Conservation (phyloP, 768 basidiomycete species). For the Macrocybe gigantea region DNA sequence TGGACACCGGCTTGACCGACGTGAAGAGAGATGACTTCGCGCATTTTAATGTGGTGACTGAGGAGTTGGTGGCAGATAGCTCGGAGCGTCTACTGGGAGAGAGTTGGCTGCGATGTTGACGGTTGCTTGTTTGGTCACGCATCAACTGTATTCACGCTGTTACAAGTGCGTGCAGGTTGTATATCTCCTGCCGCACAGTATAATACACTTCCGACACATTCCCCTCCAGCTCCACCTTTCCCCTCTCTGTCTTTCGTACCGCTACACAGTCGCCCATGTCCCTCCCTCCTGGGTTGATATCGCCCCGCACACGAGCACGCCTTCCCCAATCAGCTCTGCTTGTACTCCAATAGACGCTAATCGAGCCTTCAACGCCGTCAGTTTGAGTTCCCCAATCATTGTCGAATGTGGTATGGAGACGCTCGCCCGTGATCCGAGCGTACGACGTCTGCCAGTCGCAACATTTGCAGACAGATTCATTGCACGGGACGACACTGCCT, state of each 20-base stretch:
- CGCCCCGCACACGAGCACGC: slow-evolving; percentile 84
- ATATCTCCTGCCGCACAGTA: slow-evolving; percentile 83
- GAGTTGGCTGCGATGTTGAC: slow-evolving; percentile 9
- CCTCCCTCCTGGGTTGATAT: slow-evolving; percentile 31
- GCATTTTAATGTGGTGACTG: slow-evolving; percentile 43
- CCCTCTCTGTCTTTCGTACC: slow-evolving; percentile 81
- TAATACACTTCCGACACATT: slow-evolving; percentile 86
- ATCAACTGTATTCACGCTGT: slow-evolving; percentile 34
- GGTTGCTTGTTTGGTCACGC: slow-evolving; percentile 18
- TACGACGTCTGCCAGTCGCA: slow-evolving; percentile 27
- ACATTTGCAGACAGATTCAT: slow-evolving; percentile 16
- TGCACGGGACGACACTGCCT: slow-evolving; percentile 44
- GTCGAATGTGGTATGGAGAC: slow-evolving; percentile 78
- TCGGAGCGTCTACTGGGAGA: slow-evolving; percentile 24
- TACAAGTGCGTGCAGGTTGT: slow-evolving; percentile 85
- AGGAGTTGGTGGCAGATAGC: slow-evolving; percentile 13
- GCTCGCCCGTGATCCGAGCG: slow-evolving; percentile 61
- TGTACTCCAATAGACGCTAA: slow-evolving; percentile 72
- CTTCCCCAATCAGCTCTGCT: slow-evolving; percentile 96
- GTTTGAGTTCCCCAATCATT: slow-evolving; percentile 95
- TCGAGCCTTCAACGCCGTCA: slow-evolving; percentile 82
- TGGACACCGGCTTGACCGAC: slow-evolving; percentile 99
- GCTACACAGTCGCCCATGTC: slow-evolving; percentile 61
- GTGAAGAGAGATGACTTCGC: slow-evolving; percentile 97
- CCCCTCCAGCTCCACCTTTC: slow-evolving; percentile 87